Evolutionary conservation across 2,329 filamentous ascomycete genomes (phyloP), one percentile per base, ranked within the genome.

Genomic region (Thielaviopsis musarum): DNA sequence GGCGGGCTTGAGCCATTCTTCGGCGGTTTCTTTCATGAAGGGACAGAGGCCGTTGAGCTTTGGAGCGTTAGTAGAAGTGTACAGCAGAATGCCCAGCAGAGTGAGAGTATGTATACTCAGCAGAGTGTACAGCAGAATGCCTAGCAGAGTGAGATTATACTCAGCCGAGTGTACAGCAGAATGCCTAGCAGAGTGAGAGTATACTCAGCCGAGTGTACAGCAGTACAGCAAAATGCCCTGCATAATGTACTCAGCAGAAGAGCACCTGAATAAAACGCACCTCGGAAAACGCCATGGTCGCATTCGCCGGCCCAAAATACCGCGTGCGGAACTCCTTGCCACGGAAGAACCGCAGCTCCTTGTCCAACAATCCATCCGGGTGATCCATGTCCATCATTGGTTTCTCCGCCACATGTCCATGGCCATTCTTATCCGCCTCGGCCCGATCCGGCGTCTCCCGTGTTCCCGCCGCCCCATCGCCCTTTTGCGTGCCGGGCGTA

Each of bases 1-100:
- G 52, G 82, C 74, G 7, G 80, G 79, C 57, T 76, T 74, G 59
- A 83, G 72, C 78, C 79, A 82, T 66, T 82, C 78, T 58, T 81
- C 77, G 10, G 79, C 78, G 0, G 79, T 82, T 69, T 82, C 79
- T 63, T 76, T 77, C 80, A 83, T 82, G 61, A 82, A 82, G 15
- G 78, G 76, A 53, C 74, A 78, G 53, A 83, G 71, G 2, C 80
- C 79, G 2, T 77, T 76, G 64, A 79, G 70, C 71, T 70, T 57
- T 60, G 10, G 22, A n/a, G 34, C 38, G 58, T 64, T 45, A 64
- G 60, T 17, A 45, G 30, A 21, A 24, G 19, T 3, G 30, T 12
- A 34, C 30, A 34, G 30, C 10, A n/a, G n/a, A n/a, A n/a, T n/a
- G n/a, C n/a, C n/a, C n/a, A n/a, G n/a, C n/a, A n/a, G 34, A 34